Evolutionary conservation across 1,284 basidiomycete species (phyloP).

Genomic region (Hortiboletus rubellus): DNA sequence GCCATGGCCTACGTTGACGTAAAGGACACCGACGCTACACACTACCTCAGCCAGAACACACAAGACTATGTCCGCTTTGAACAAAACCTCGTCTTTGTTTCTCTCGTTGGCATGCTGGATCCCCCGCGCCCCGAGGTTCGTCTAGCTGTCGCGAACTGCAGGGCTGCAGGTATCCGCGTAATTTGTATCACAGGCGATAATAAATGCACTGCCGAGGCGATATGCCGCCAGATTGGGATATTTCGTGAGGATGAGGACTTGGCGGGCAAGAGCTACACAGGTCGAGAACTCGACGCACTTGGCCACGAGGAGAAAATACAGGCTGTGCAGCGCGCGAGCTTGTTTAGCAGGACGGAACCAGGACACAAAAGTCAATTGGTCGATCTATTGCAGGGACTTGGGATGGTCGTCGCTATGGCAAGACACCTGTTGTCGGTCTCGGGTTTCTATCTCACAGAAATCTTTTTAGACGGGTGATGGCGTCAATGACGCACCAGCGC

Average conservation of each 20-base stretch:
- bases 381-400: slow-evolving; percentile 90
- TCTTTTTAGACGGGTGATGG: slow-evolving; percentile 80
- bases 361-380: slow-evolving; percentile 95
- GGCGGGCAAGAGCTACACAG: slow-evolving; percentile 92
- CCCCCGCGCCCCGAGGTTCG: slow-evolving; percentile 95
- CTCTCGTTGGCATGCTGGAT: slow-evolving; percentile 96
- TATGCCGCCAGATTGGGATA: slow-evolving; percentile 95
- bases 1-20: slow-evolving; percentile 88
- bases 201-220: slow-evolving; percentile 96
- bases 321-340: slow-evolving; percentile 82
- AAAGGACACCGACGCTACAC: slow-evolving; percentile 70
- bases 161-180: slow-evolving; percentile 91
- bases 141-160: slow-evolving; percentile 86
- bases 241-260: slow-evolving; percentile 83
- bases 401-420: slow-evolving; percentile 97
- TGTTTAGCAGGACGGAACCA: slow-evolving; percentile 95
- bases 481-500: slow-evolving; percentile 95
- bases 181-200: slow-evolving; percentile 99
- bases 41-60: slow-evolving; percentile 79
- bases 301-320: slow-evolving; percentile 76
- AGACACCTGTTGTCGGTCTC: slow-evolving; percentile 27
- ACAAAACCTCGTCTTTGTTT: slow-evolving; percentile 89
- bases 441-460: slow-evolving; percentile 11
- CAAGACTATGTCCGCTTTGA: slow-evolving; percentile 89
- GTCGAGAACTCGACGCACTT: slow-evolving; percentile 87